These are phyloP conservation scores for Alternaria dauci DNA, from an alignment of 2,329 filamentous ascomycete genomes.

Conservation along the genomic window DNA sequence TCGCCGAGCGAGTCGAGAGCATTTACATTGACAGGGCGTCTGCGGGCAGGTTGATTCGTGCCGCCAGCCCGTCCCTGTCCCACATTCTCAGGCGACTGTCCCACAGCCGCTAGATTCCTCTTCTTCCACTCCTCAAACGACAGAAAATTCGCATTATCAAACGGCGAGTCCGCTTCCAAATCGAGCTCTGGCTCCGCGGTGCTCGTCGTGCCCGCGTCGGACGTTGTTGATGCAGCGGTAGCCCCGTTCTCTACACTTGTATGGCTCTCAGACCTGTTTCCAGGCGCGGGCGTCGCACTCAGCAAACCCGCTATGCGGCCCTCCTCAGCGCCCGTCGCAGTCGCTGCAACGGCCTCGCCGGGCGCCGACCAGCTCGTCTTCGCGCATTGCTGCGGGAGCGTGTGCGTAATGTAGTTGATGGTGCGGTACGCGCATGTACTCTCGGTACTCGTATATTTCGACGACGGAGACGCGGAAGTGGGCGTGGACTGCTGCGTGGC, in stretches of 20 bases:
- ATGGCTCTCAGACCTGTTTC: conserved; percentile 16
- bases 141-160: conserved; percentile 83
- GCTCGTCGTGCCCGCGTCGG: conserved; percentile 20
- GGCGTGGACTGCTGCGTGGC: conserved; percentile 27
- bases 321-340: conserved; percentile 21
- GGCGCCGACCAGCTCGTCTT: conserved; percentile 64
- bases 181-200: conserved; percentile 56
- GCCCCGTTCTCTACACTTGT: conserved; percentile 11
- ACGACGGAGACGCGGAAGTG: conserved; percentile 13
- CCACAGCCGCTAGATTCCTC: conserved; percentile 85
- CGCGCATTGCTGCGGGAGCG: conserved; percentile 77
- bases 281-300: conserved; percentile 17
- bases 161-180: conserved; percentile 68
- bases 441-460: conserved; percentile 42
- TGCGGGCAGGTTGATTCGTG: conserved; percentile 56
- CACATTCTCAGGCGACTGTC: conserved; percentile 76
- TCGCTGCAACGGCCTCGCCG: conserved; percentile 20
- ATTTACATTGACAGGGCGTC: conserved; percentile 65
- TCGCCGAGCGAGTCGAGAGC: conserved; percentile 83
- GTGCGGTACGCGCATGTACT: conserved; percentile 64
- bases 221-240: not conserved
- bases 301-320: conserved; percentile 21
- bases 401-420: conserved; percentile 84
- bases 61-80: conserved; percentile 63
- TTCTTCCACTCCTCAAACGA: conserved; percentile 99